These are phyloP conservation scores for Heliosperma pusillum DNA, from an alignment of 148 eudicot genomes.

Conservation along the genomic window DNA sequence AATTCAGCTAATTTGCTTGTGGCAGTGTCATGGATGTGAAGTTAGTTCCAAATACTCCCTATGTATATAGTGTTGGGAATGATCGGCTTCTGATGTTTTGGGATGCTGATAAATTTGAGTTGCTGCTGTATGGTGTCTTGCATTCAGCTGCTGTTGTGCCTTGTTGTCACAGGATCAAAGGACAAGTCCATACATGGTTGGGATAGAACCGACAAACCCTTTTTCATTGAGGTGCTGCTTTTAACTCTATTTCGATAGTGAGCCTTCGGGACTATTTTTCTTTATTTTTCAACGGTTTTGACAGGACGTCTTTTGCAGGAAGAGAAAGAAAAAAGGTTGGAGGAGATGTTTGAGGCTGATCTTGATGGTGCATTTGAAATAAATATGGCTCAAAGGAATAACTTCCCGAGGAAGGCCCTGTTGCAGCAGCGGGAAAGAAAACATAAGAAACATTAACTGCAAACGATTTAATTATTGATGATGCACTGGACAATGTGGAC, in stretches of 20 bases:
- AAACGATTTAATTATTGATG: constrained; percentile 73
- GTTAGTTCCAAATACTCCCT: constrained; percentile 88
- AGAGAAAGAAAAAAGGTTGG: constrained; percentile 93
- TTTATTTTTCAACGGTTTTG: not conserved
- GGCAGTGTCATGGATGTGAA: constrained; percentile 93
- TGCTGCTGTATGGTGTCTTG: constrained; percentile 89
- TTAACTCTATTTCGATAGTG: not conserved
- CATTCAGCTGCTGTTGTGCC: constrained; percentile 89
- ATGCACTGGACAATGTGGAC: constrained; percentile 57
- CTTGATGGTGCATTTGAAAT: constrained; percentile 64
- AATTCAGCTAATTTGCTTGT: constrained; percentile 17
- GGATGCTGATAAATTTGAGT: constrained; percentile 99
- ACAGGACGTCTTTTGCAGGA: constrained; percentile 49
- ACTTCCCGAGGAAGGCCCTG: constrained; percentile 92
- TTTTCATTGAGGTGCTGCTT: constrained; percentile 73
- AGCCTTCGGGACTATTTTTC: not conserved
- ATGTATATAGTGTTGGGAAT: constrained; percentile 92
- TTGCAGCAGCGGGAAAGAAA: constrained; percentile 86
- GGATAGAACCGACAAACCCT: constrained; percentile 97
- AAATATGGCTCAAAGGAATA: constrained; percentile 69
- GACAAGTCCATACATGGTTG: constrained; percentile 90
- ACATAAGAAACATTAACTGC: constrained; percentile 79
- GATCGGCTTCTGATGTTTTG: constrained; percentile 88
- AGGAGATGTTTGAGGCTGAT: constrained; percentile 87
- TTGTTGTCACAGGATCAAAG: constrained; percentile 92